Evolutionary conservation across 2,329 filamentous ascomycete genomes (phyloP), one percentile per base, ranked within the genome.

Genomic region (Penicillium sp.): DNA sequence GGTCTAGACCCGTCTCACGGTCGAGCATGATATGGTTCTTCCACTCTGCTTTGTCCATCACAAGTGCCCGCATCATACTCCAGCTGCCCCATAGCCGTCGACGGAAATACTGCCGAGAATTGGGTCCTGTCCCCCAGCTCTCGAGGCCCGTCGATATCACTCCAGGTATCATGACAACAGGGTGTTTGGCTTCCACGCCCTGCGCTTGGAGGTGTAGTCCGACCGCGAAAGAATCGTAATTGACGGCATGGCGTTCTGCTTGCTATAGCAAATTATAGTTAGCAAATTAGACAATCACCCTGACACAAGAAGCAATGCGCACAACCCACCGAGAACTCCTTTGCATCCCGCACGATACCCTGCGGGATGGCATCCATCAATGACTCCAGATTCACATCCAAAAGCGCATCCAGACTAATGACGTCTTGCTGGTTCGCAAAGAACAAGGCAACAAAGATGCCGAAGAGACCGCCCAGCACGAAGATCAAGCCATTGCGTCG

Each of bases 11-110:
- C 0, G 90, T 95, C 25, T 79, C 66, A 62, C 90, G 89, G 65
- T 98, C 92, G 8, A 98, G 75, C 89, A 96, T 96, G 51, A 98
- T 86, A 61, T 98, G 92, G 55, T 73, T 82, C 71, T 95, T 98
- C 92, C 92, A 98, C 22, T 77, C 75, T 17, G 93, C 82, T 65
- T 96, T 95, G 63, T 96, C 92, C 55, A 94, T 67, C 1, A 98
- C 86, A 48, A 98, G 68, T 0, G 92, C 90, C 33, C 84, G 78
- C 88, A 98, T 95, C 92, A 98, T 98, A 48, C 79, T 94, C 92
- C 93, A 98, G 52, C 87, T 95, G 3, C 92, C 92, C 92, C 92
- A 98, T 33, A 98, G 69, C 37, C 92, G 75, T 68, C 93, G 95
- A 46, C 92, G 76, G 64, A 98, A 98, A 66, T 96, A 98, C 42